phyloP scores from a whole-genome alignment of 352 stramenopile species.

The Phytophthora gonapodyides region DNA sequence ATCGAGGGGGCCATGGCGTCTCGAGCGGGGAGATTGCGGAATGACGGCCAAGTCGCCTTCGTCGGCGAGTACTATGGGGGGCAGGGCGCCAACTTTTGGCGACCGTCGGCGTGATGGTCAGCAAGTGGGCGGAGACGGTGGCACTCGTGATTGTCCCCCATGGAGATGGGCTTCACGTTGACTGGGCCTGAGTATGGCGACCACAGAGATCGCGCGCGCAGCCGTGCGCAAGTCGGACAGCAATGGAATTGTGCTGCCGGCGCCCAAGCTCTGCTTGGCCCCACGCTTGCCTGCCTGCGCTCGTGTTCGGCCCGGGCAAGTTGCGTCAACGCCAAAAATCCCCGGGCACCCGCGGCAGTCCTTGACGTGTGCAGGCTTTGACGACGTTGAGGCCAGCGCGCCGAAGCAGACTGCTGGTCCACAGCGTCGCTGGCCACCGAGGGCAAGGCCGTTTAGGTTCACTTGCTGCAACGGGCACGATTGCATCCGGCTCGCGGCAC shows the following conservation, averaged over 20 bases:
- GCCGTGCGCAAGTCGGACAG: slow-evolving; percentile 4
- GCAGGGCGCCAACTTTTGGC: slow-evolving; percentile 16
- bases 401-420: too few relatives aligned
- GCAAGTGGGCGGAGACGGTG: slow-evolving; percentile 16
- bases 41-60: slow-evolving; percentile 22
- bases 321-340: slow-evolving; percentile 28
- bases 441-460: too few relatives aligned
- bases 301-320: slow-evolving; percentile 21
- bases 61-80: slow-evolving; percentile 29
- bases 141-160: slow-evolving; percentile 20
- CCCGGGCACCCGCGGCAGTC: neutral
- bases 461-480: too few relatives aligned
- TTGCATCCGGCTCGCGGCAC: too few relatives aligned
- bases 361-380: too few relatives aligned
- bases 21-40: slow-evolving; percentile 18
- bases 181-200: slow-evolving; percentile 21
- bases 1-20: neutral
- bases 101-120: slow-evolving; percentile 28
- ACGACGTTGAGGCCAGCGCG: too few relatives aligned
- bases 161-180: slow-evolving; percentile 19
- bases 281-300: too few relatives aligned
- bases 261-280: neutral
- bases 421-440: too few relatives aligned
- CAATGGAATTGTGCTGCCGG: slow-evolving; percentile 21
- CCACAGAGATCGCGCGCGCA: slow-evolving; percentile 8